Evolutionary conservation across 176 grass and related monocot genomes (phyloP).

Genomic region (Rhynchospora tenuis): DNA sequence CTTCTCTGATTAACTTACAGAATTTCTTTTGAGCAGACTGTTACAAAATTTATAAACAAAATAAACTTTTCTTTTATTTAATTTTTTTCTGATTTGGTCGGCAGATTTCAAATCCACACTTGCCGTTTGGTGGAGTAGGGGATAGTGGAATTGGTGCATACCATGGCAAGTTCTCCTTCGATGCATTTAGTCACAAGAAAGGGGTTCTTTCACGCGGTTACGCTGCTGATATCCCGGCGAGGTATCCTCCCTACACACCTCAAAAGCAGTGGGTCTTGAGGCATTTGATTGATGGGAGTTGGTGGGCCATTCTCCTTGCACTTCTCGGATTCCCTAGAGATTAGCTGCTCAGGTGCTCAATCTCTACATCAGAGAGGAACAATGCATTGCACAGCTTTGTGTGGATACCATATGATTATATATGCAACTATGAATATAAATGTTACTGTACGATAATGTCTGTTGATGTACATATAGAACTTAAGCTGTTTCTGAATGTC

Average conservation of each 20-base stretch:
- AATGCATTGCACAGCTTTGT: background rate
- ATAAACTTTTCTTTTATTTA: background rate
- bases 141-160: conserved; percentile 75
- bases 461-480: background rate
- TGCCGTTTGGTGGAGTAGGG: conserved; percentile 86
- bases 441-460: background rate
- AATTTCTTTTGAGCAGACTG: too few relatives aligned
- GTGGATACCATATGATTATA: background rate
- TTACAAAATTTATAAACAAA: background rate
- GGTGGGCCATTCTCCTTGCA: conserved; percentile 37
- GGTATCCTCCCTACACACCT: conserved; percentile 69
- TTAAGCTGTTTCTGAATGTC: background rate
- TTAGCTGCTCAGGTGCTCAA: background rate
- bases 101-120: conserved; percentile 32
- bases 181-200: conserved; percentile 79
- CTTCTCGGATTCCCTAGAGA: conserved; percentile 34
- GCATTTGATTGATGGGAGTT: conserved; percentile 39
- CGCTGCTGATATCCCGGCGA: conserved; percentile 41
- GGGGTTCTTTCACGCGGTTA: conserved; percentile 51
- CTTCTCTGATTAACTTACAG: too few relatives aligned
- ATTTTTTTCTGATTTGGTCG: conserved; percentile 24
- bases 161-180: conserved; percentile 87
- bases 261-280: conserved; percentile 51
- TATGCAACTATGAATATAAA: background rate
- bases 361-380: background rate